phyloP scores from a whole-genome alignment of 371 early-diverging fungal genomes.

The Blyttiomyces sp. region DNA sequence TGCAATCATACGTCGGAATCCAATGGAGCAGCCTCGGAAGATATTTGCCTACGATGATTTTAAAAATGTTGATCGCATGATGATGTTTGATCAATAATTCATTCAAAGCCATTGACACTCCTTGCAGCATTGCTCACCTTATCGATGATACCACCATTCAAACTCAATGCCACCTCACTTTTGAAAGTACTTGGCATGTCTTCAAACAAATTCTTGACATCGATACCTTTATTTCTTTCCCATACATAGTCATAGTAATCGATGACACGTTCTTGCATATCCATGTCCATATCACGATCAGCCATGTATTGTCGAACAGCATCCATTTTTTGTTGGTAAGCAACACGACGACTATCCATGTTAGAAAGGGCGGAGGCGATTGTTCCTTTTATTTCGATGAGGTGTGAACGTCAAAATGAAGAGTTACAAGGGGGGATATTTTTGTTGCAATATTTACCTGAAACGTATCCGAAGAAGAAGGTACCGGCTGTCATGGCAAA shows the following conservation, averaged over 20 bases:
- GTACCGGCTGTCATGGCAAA: constrained; percentile 38
- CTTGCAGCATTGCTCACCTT: constrained; percentile 40
- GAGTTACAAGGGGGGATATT: background rate
- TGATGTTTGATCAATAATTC: background rate
- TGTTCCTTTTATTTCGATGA: constrained; percentile 16
- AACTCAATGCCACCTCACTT: constrained; percentile 45
- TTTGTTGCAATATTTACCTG: constrained; percentile 22
- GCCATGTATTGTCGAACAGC: constrained; percentile 49
- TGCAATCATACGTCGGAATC: constrained; percentile 43
- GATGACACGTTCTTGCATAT: constrained; percentile 45
- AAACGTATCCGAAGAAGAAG: constrained; percentile 49
- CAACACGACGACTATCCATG: constrained; percentile 48
- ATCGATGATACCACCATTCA: constrained; percentile 45
- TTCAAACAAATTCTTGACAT: constrained; percentile 42
- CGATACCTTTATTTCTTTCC: constrained; percentile 51
- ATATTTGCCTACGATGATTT: constrained; percentile 31
- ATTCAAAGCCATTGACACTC: background rate
- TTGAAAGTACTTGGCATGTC: constrained; percentile 50
- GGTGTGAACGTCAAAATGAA: background rate
- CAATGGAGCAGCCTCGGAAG: constrained; percentile 38
- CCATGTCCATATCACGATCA: constrained; percentile 42
- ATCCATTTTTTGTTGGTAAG: constrained; percentile 48
- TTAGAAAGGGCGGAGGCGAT: constrained; percentile 51
- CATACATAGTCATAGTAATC: constrained; percentile 52
- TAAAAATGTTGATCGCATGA: no score